Evolutionary conservation across 140 eudicot genomes (phyloP).

Genomic region (Flaveria floridana): DNA sequence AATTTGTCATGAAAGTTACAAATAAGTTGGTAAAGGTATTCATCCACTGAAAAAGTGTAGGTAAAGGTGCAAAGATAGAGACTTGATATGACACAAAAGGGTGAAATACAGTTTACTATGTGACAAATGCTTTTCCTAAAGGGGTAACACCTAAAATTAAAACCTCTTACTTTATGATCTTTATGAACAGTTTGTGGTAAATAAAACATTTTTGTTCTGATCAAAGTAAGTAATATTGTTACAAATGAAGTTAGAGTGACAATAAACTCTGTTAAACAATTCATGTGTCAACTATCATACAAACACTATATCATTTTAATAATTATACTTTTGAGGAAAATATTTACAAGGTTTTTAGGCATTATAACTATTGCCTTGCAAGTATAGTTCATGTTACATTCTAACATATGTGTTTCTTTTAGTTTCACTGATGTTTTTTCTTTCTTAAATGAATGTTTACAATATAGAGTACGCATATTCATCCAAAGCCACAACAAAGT

Average conservation of each 20-base stretch:
- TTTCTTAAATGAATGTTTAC: background rate
- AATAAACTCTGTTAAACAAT: too few species aligned
- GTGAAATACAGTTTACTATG: background rate
- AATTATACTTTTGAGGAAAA: too few species aligned
- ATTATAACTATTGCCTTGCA: too few species aligned
- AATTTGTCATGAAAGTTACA: background rate
- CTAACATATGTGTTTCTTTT: background rate
- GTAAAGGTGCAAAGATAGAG: background rate
- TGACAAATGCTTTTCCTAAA: background rate
- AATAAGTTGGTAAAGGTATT: too few species aligned
- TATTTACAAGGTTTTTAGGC: too few species aligned
- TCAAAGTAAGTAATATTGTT: too few species aligned
- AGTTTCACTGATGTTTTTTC: background rate
- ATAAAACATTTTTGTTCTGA: background rate
- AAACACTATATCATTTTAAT: too few species aligned
- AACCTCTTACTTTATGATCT: background rate
- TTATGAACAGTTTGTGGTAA: background rate
- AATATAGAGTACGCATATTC: conserved; percentile 70
- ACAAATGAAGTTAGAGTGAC: too few species aligned
- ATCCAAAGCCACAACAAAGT: conserved; percentile 81
- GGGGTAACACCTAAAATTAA: background rate
- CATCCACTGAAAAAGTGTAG: too few species aligned
- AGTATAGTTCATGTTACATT: too few species aligned
- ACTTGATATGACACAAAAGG: background rate
- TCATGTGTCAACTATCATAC: too few species aligned